Base-by-base conservation (phyloP, 495 filamentous ascomycete species). In the Friedmanniomyces endolithicus region DNA sequence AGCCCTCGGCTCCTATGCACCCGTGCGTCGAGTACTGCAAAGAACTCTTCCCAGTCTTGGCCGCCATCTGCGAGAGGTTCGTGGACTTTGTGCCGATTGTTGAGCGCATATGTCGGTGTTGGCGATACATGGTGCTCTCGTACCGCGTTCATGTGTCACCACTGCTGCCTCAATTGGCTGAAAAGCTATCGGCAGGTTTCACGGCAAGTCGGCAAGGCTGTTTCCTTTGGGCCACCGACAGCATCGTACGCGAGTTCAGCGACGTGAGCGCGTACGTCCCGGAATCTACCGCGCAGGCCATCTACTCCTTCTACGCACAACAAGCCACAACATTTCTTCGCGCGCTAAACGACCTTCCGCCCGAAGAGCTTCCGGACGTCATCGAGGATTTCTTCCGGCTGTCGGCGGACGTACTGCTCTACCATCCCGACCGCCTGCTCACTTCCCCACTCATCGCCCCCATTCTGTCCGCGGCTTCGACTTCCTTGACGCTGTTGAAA, bases 351-450 rank as follows among this genome's bases (percentile, higher is more conserved):
- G 86, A 90, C 61, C 66, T 95, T 14, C 78, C 83, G 16, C 87
- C 94, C 11, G 79, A 84, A 63, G 88, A 96, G 59, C 75, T 97
- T 11, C 90, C 94, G 11, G 92, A 99, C 70, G 88, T 99, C 51
- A 97, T 96, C 63, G 92, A 99, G 70, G 92, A 99, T 66, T 99
- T 95, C 72, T 99, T 92, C 76, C 88, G 92, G 25, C 78, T 99
- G 14, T 79, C 87, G 4, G 82, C 85, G 12, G 90, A 97, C 70
- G 88, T 88, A 20, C 76, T 95, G 17, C 83, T 95, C 56, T 99
- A 89, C 70, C 94, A 94, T 65, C 86, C 94, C 35, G 77, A 85
- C 59, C 82, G 83, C 55, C 78, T 88, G 40, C 83, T 97, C 62
- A 75, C 74, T 1, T 94, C 89, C 0, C 68, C 74, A 1, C 78